Evolutionary conservation across 495 filamentous ascomycete species (phyloP).

Genomic region (Podospora comata): DNA sequence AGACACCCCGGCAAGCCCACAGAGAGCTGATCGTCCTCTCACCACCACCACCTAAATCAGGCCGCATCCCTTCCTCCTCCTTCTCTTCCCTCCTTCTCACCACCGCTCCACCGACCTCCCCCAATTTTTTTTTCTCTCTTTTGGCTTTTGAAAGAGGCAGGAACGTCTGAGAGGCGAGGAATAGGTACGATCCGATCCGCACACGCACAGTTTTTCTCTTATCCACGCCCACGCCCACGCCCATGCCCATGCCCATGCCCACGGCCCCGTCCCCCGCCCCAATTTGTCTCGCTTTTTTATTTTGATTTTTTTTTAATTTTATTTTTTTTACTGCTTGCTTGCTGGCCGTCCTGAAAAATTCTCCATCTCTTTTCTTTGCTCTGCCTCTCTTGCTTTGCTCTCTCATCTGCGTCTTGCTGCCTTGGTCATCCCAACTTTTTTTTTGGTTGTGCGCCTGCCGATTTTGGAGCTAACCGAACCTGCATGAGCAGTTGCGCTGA

Average conservation of each 20-base stretch:
- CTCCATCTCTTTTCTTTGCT: not conserved
- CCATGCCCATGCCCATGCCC: not conserved
- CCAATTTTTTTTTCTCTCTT: slow-evolving; percentile 28
- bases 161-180: slow-evolving; percentile 35
- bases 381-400: slow-evolving; percentile 7
- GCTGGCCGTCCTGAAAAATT: not conserved
- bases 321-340: no score
- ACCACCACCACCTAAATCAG: slow-evolving; percentile 43
- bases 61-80: slow-evolving; percentile 34
- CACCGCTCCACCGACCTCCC: slow-evolving; percentile 38
- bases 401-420: slow-evolving; percentile 8
- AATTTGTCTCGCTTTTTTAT: not conserved
- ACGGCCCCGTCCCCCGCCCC: no score
- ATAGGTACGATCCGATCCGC: slow-evolving; percentile 32
- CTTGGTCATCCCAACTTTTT: slow-evolving; percentile 22
- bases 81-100: slow-evolving; percentile 35
- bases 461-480: slow-evolving; percentile 25
- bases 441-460: slow-evolving; percentile 13
- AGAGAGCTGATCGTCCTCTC: slow-evolving; percentile 38
- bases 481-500: slow-evolving; percentile 27
- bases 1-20: not conserved
- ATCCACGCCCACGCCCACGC: not conserved
- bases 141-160: slow-evolving; percentile 23
- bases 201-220: slow-evolving; percentile 1
- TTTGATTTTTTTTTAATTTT: no score